Evolutionary conservation across 2,329 filamentous ascomycete species (phyloP).

Genomic region (Scytalidium lignicola): DNA sequence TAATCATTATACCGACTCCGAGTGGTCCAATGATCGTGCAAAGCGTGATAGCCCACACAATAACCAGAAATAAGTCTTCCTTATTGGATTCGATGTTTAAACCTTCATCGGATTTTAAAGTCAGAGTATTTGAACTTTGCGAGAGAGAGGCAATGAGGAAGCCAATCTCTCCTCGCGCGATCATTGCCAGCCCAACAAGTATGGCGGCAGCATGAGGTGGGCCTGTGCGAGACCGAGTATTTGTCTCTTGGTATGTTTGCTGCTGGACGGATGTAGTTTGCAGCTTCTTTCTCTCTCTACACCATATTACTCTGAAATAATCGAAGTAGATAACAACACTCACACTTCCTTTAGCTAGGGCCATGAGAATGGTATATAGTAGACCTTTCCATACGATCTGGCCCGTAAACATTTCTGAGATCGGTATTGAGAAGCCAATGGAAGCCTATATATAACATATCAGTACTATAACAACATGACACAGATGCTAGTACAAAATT

Average conservation of each 20-base stretch:
- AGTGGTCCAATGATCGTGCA: constrained; percentile 50
- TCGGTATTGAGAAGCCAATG: constrained; percentile 75
- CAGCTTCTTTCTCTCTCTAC: neutral
- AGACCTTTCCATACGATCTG: constrained; percentile 66
- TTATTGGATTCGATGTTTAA: constrained; percentile 1
- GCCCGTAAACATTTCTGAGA: constrained; percentile 61
- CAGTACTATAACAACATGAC: too few relatives aligned
- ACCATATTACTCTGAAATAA: constrained; percentile 6
- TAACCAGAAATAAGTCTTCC: constrained; percentile 43
- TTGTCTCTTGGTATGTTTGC: constrained; percentile 3
- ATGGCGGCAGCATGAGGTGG: constrained; percentile 13
- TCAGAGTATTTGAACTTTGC: constrained; percentile 40
- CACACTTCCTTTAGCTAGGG: constrained; percentile 54
- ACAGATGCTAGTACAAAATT: too few relatives aligned
- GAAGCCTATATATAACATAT: constrained; percentile 36
- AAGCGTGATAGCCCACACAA: constrained; percentile 50
- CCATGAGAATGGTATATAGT: constrained; percentile 69
- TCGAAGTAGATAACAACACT: constrained; percentile 33
- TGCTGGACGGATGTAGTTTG: neutral
- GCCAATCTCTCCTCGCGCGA: constrained; percentile 73
- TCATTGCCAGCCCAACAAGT: constrained; percentile 50
- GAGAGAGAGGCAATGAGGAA: constrained; percentile 70
- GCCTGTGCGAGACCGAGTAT: constrained; percentile 3
- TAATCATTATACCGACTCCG: constrained; percentile 41
- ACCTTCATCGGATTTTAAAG: constrained; percentile 5